These are phyloP conservation scores for Cocos nucifera DNA, from an alignment of 176 grass and related monocot species.

Conservation along the genomic window DNA sequence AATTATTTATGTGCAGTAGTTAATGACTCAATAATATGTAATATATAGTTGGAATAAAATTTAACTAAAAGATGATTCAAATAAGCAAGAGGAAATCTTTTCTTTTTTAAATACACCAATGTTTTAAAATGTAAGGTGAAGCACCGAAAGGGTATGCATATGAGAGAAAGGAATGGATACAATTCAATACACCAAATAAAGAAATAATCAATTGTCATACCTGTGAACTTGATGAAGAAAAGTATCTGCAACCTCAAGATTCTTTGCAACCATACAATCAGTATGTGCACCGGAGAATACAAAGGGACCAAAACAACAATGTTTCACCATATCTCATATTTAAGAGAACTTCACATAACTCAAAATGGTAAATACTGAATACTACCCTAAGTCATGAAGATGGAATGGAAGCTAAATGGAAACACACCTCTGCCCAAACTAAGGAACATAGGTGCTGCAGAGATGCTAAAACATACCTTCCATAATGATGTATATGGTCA, in stretches of 20 bases:
- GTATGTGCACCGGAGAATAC: constrained; percentile 68
- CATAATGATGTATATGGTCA: constrained; percentile 83
- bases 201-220: constrained; percentile 19
- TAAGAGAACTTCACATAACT: too few species aligned
- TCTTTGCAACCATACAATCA: constrained; percentile 70
- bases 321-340: background rate
- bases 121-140: too few species aligned
- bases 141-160: too few species aligned
- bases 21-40: too few species aligned
- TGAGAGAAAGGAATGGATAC: background rate
- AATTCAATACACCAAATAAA: background rate
- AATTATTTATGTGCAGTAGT: too few species aligned
- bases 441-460: too few species aligned
- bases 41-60: too few species aligned
- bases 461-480: constrained; percentile 46
- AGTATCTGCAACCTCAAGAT: constrained; percentile 51
- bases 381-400: too few species aligned
- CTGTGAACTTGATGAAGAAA: constrained; percentile 87
- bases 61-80: too few species aligned
- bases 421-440: background rate
- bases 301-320: background rate
- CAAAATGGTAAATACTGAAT: too few species aligned
- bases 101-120: too few species aligned
- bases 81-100: too few species aligned
- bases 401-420: background rate